Conservation (phyloP, 1,284 basidiomycete species). For the Irpex sp. region DNA sequence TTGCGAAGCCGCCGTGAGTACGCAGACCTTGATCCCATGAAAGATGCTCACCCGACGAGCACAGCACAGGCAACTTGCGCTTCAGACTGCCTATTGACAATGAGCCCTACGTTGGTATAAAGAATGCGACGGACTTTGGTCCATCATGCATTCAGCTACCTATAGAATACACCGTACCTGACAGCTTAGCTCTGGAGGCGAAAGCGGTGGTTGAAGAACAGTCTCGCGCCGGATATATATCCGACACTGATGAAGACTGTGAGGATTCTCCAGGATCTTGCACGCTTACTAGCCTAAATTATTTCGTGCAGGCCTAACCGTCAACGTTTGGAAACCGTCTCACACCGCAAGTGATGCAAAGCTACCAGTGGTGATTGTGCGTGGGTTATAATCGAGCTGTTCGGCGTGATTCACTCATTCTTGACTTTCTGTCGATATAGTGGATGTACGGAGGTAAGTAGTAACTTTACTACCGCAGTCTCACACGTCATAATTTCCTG, state of each 20-base stretch:
- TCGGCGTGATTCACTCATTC: not conserved
- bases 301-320: not conserved
- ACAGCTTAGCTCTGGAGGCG: not conserved
- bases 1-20: conserved; percentile 21
- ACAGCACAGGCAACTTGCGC: conserved; percentile 23
- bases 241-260: conserved; percentile 7
- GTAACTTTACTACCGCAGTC: not conserved
- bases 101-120: conserved; percentile 34
- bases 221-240: not conserved
- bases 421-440: conserved; percentile 23
- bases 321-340: conserved; percentile 9
- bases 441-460: conserved; percentile 51
- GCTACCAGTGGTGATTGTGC: conserved; percentile 3
- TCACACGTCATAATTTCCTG: not conserved
- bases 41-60: not conserved
- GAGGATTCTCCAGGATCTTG: not conserved
- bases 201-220: not conserved
- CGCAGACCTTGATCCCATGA: too few species aligned
- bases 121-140: conserved; percentile 40
- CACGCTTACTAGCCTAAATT: not conserved
- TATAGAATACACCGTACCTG: not conserved
- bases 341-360: not conserved
- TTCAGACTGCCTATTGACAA: conserved; percentile 44
- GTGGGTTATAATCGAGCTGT: not conserved
- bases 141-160: conserved; percentile 48